Conservation (phyloP, 1,284 basidiomycete genomes). For the Athelia sp. region DNA sequence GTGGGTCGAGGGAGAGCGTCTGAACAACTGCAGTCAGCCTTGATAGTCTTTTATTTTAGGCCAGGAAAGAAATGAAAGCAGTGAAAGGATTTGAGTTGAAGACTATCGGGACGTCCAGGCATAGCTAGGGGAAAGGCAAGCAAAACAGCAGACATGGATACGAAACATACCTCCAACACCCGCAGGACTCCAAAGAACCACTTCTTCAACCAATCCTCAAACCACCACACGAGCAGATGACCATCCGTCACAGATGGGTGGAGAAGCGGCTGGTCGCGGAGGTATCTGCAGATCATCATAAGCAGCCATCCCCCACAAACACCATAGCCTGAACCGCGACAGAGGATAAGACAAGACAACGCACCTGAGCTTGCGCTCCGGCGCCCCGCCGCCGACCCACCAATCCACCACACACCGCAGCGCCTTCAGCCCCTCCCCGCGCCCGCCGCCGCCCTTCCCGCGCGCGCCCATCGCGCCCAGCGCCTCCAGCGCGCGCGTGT, state of each 20-base stretch:
- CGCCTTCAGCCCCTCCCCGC: slow-evolving; percentile 90
- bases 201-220: slow-evolving; percentile 97
- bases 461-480: slow-evolving; percentile 75
- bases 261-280: slow-evolving; percentile 84
- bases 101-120: too few relatives aligned
- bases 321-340: not conserved
- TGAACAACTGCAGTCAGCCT: slow-evolving; percentile 23
- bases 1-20: slow-evolving; percentile 82
- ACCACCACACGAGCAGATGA: slow-evolving; percentile 82
- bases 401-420: slow-evolving; percentile 92
- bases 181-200: slow-evolving; percentile 94
- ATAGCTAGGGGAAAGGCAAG: slow-evolving; percentile 3
- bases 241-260: slow-evolving; percentile 69
- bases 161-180: slow-evolving; percentile 84
- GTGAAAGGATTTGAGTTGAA: too few relatives aligned
- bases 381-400: slow-evolving; percentile 91
- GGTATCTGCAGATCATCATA: slow-evolving; percentile 54
- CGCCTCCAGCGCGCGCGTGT: slow-evolving; percentile 75
- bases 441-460: slow-evolving; percentile 76
- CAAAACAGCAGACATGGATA: not conserved
- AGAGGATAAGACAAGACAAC: slow-evolving; percentile 17
- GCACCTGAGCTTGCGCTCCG: slow-evolving; percentile 77
- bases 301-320: slow-evolving; percentile 1
- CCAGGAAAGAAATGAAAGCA: too few relatives aligned
- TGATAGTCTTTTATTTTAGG: too few relatives aligned